phyloP scores from a whole-genome alignment of 31 red algal genomes.

The Endocladia muricata region DNA sequence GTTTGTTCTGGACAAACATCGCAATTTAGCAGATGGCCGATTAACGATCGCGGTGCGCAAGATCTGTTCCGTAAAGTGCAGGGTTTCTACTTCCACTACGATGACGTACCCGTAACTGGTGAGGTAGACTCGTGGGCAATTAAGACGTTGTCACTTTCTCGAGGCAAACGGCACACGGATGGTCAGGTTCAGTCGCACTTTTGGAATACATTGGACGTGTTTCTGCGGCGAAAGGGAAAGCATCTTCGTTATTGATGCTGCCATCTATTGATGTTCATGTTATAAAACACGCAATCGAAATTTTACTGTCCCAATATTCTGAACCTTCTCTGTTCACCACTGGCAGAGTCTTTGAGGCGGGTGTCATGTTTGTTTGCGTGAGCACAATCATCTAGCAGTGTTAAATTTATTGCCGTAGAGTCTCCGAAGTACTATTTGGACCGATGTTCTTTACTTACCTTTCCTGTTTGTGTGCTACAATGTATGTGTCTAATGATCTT shows the following conservation, averaged over 20 bases:
- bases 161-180: slow-evolving; percentile 76
- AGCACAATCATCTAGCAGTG: no score
- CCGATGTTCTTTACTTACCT: no score
- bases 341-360: no score
- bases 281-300: no score
- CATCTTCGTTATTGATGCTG: slow-evolving; percentile 74
- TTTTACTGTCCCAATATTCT: no score
- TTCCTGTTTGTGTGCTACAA: no score
- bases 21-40: slow-evolving; percentile 88
- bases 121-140: slow-evolving; percentile 70
- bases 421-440: no score
- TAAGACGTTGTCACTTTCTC: slow-evolving; percentile 67
- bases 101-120: slow-evolving; percentile 51
- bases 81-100: slow-evolving; percentile 83
- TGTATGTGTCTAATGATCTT: no score
- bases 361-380: no score
- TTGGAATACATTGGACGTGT: slow-evolving; percentile 64
- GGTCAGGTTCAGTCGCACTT: slow-evolving; percentile 60
- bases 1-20: slow-evolving; percentile 82
- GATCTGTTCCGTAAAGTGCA: slow-evolving; percentile 61
- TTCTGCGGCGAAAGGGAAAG: slow-evolving; percentile 60
- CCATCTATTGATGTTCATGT: no score
- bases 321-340: no score
- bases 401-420: no score
- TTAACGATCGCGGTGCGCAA: slow-evolving; percentile 32